These are phyloP conservation scores for Salvia rosmarinus DNA, from an alignment of 257 asterid genomes.

Conservation along the genomic window DNA sequence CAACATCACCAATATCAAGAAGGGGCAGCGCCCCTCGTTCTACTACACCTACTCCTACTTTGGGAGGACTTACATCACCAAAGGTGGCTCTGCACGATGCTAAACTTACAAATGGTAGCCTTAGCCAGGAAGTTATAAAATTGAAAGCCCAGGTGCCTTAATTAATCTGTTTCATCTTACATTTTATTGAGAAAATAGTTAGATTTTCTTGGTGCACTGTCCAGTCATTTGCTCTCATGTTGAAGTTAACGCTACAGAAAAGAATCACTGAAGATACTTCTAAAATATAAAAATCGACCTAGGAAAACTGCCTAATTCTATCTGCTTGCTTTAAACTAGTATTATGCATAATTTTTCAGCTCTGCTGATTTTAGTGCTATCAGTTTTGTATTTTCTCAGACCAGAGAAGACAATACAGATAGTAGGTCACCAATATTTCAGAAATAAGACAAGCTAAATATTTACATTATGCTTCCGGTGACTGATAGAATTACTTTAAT, in stretches of 20 bases:
- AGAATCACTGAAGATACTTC: constrained; percentile 28
- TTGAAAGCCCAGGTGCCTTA: constrained; percentile 88
- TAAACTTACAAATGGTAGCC: constrained; percentile 65
- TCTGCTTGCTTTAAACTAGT: constrained; percentile 23
- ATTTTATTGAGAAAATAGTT: constrained; percentile 22
- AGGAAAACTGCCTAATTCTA: constrained; percentile 21
- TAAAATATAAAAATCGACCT: constrained; percentile 8
- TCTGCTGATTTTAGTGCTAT: constrained; percentile 1
- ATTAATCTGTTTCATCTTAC: constrained; percentile 18
- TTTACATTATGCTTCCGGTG: constrained; percentile 3
- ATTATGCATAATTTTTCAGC: constrained; percentile 2
- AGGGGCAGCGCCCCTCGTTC: constrained; percentile 96
- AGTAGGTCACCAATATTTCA: constrained; percentile 6
- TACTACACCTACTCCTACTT: constrained; percentile 95
- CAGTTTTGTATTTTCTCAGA: constrained; percentile 16
- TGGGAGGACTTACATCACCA: constrained; percentile 93
- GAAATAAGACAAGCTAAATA: constrained; percentile 25
- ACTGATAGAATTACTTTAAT: constrained; percentile 10
- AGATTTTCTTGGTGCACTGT: constrained; percentile 15
- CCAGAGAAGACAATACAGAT: constrained; percentile 24
- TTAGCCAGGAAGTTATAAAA: constrained; percentile 76
- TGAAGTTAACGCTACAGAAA: constrained; percentile 18
- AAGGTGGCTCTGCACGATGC: constrained; percentile 67
- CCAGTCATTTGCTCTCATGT: neutral
- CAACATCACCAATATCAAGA: constrained; percentile 95